Base-by-base conservation (phyloP, 2,329 filamentous ascomycete genomes). In the Aspergillus candidus region DNA sequence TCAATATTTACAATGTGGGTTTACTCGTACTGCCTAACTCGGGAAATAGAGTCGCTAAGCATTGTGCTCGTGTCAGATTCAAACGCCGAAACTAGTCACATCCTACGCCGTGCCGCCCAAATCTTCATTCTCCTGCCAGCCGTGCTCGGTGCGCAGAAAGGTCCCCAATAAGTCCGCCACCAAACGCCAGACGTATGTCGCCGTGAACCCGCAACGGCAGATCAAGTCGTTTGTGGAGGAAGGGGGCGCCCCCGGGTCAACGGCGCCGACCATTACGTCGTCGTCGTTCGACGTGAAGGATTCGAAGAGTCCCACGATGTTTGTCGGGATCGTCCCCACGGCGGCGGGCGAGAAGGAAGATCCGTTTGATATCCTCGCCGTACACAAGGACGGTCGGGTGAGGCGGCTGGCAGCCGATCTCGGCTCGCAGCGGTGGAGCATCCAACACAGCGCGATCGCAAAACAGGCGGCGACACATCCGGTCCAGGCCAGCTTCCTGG, bases 21-120 rank as follows among this genome's bases (percentile, higher is more conserved):
- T 35, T 29, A 14, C 4, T 13, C 4, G 22, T 6, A 11, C 11
- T 27, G 6, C 18, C 18, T 22, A 7, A 14, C n/a, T 4, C 4
- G 7, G 13, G 10, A 8, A 18, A 6, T 11, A 4, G 30, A 6
- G 8, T 5, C 34, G 4, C 31, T 2, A 10, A 37, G 53, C 54
- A 43, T 51, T 33, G n/a, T 32, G 30, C 32, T 33, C 38, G 29
- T 61, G 27, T 17, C 35, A 83, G 80, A 66, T 82, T 15, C 77
- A 80, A 71, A 78, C 75, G 40, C 77, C 80, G 7, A 78, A 75
- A 53, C 70, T 80, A 7, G 69, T 79, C 13, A 75, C 77, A 30
- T 82, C 79, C 12, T 81, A 82, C 59, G 77, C 79, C 40, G 67
- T 82, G 12, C 78, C 80, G 31, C 79, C 80, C 22, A 74, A 80